Evolutionary conservation across 495 filamentous ascomycete genomes (phyloP).

Genomic region (Delitschia confertaspora): DNA sequence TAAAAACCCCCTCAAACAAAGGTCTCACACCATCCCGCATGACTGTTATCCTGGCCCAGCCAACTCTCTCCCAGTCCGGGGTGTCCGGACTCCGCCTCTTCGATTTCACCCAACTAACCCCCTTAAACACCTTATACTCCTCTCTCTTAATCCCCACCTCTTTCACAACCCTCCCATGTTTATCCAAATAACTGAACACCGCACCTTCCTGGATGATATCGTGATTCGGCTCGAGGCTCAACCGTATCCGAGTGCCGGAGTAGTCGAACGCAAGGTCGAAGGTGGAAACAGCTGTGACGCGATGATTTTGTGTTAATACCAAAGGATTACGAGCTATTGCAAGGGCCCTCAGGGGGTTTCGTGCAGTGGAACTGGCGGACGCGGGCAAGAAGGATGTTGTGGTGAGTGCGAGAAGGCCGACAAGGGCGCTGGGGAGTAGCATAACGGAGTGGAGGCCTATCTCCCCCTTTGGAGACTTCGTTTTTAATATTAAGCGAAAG

Average conservation of each 20-base stretch:
- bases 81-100: too few relatives aligned
- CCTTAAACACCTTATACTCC: conserved; percentile 76
- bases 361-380: conserved; percentile 60
- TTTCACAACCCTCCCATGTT: conserved; percentile 54
- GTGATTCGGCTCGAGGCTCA: conserved; percentile 83
- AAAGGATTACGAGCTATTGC: conserved; percentile 63
- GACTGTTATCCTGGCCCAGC: conserved; percentile 78
- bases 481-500: too few relatives aligned
- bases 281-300: conserved; percentile 64
- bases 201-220: conserved; percentile 77
- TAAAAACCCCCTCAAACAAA: conserved; percentile 87
- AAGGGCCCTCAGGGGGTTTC: conserved; percentile 67
- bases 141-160: conserved; percentile 58
- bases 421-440: neutral
- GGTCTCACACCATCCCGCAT: conserved; percentile 66
- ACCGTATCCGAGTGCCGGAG: conserved; percentile 58
- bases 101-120: conserved; percentile 60
- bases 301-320: conserved; percentile 70
- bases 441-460: too few relatives aligned
- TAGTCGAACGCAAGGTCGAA: conserved; percentile 78
- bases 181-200: conserved; percentile 57
- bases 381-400: conserved; percentile 3
- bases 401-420: conserved; percentile 13
- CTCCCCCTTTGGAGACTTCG: too few relatives aligned
- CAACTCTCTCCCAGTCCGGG: conserved; percentile 78